These are phyloP conservation scores for Torulaspora gathmanii DNA, from an alignment of 805 yeast species.

Conservation along the genomic window DNA sequence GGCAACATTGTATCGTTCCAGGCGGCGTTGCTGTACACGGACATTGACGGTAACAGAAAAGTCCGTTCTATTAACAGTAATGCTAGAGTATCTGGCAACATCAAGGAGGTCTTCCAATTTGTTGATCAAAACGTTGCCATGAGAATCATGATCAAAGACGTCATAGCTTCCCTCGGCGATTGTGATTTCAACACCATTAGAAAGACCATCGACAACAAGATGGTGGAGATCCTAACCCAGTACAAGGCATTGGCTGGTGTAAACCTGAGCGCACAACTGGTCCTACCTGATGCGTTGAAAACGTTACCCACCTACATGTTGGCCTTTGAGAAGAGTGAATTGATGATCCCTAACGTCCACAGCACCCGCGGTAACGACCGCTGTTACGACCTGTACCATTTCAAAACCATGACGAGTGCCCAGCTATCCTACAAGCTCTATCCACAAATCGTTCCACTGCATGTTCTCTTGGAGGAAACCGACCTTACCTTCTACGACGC, in stretches of 20 bases:
- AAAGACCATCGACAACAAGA: constrained; percentile 48
- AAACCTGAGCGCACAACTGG: constrained; percentile 54
- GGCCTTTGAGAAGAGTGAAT: constrained; percentile 62
- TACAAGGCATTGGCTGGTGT: constrained; percentile 48
- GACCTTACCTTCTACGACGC: constrained; percentile 50
- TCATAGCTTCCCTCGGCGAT: constrained; percentile 38
- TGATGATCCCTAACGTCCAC: constrained; percentile 43
- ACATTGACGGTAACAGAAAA: constrained; percentile 66
- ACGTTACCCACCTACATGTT: constrained; percentile 64
- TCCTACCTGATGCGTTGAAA: constrained; percentile 76
- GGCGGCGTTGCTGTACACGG: constrained; percentile 82
- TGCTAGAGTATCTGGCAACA: constrained; percentile 72
- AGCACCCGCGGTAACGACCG: constrained; percentile 58
- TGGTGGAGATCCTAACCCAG: constrained; percentile 53
- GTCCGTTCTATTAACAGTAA: constrained; percentile 82
- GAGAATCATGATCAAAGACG: constrained; percentile 51
- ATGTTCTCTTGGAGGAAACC: constrained; percentile 48
- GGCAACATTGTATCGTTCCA: constrained; percentile 84
- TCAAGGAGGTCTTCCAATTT: constrained; percentile 69
- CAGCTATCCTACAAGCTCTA: constrained; percentile 62
- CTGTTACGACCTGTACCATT: constrained; percentile 43
- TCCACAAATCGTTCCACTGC: constrained; percentile 75
- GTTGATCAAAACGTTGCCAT: constrained; percentile 69
- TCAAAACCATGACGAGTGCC: constrained; percentile 47
- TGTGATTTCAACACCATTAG: constrained; percentile 47